phyloP scores from a whole-genome alignment of 1,284 basidiomycete species.

The Leccinum pachyderme region DNA sequence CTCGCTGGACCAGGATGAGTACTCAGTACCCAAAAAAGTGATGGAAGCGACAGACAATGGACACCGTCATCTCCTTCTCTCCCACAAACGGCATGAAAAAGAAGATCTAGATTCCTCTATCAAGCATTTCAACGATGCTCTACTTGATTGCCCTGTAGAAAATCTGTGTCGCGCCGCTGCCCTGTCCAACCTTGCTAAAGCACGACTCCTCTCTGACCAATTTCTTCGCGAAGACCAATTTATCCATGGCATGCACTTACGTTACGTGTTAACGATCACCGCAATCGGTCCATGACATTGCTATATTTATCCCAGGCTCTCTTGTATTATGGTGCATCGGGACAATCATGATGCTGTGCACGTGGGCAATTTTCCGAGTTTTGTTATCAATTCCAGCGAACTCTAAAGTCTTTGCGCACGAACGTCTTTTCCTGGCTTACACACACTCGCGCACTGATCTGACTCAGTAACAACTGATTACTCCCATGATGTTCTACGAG shows the following conservation, averaged over 20 bases:
- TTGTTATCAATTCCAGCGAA: too few species aligned
- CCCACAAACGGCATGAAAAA: background rate
- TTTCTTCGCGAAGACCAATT: background rate
- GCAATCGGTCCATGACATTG: conserved; percentile 7
- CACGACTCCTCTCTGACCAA: conserved; percentile 1
- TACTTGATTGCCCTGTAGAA: conserved; percentile 1
- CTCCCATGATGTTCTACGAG: too few species aligned
- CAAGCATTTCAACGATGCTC: conserved; percentile 6
- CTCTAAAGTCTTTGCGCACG: too few species aligned
- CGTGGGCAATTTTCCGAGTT: too few species aligned
- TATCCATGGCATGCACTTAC: conserved; percentile 3
- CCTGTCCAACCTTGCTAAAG: conserved; percentile 15
- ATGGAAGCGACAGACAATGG: conserved; percentile 2
- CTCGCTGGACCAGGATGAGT: background rate
- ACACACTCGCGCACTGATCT: too few species aligned
- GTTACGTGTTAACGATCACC: background rate
- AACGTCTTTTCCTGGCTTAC: too few species aligned
- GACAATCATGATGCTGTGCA: background rate
- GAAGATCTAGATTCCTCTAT: conserved; percentile 5
- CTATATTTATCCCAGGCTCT: conserved; percentile 9
- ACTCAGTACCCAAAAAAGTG: background rate
- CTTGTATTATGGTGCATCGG: background rate
- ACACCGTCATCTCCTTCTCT: background rate
- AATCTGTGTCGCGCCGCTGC: background rate
- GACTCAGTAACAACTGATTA: too few species aligned